Base-by-base conservation (phyloP, 306 rosid species). In the Dalbergia cochinchinensis region DNA sequence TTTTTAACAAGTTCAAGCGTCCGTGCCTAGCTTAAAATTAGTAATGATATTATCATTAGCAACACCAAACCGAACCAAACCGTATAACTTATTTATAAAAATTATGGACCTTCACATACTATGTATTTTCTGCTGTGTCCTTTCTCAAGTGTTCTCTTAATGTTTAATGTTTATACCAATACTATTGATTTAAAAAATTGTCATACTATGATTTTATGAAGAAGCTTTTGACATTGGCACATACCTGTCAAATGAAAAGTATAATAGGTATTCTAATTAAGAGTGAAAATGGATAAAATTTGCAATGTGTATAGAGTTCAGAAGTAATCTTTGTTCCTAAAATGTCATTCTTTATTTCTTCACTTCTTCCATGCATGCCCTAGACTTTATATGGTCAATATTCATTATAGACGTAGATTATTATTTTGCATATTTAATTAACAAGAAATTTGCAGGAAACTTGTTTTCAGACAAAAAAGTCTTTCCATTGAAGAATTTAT, bases 341-440 rank as follows among this genome's bases (percentile, higher is more conserved):
- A 42, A 20, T 73, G 55, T 73, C 48, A 74, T 45, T 61, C 47
- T 61, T 26, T 60, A n/a, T 37, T 20, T 65, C 45, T 65, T 65
- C 44, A 16, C 18, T 50, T 5, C 22, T 51, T 72, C 77, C 11
- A 19, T 55, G 34, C 33, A 66, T n/a, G 11, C 66, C 66, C 35
- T 53, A 77, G 8, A 10, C 35, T 42, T 77, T 42, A 18, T 39
- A 11, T 22, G 75, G 47, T 44, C 58, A 54, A 78, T 22, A 55
- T 54, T 78, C 26, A 41, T 57, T 41, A 22, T 10, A 37, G 57
- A 11, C 14, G 41, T 78, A 2, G 53, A 10, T 67, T 7, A 53
- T 55, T 11, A 37, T 39, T 26, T 60, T 60, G 39, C 39, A 26
- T 26, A 11, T 60, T 60, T 5, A 4, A 1, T 12, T 60, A 60